These are phyloP conservation scores for Trichophyton schoenleinii DNA, from an alignment of 2,329 filamentous ascomycete species.

Conservation along the genomic window DNA sequence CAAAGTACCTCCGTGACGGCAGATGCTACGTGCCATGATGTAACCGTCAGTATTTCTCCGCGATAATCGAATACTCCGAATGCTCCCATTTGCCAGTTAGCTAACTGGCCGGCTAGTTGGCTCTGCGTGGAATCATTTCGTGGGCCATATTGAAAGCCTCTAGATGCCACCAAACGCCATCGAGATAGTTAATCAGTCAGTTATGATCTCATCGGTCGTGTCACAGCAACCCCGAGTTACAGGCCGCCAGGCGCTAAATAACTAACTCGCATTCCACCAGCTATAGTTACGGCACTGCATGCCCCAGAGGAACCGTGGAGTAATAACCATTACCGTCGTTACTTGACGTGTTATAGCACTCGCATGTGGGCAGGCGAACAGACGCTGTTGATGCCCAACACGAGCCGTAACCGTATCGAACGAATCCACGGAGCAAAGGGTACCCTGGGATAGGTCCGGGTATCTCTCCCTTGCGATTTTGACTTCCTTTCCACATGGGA, in stretches of 20 bases:
- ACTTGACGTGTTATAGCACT: not conserved
- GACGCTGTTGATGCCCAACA: not conserved
- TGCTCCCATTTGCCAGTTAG: not conserved
- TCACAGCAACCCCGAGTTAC: not conserved
- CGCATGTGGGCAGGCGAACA: not conserved
- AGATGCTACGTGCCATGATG: not conserved
- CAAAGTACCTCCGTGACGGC: not conserved
- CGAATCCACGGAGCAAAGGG: not conserved
- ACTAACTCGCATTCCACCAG: not conserved
- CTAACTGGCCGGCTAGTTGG: not conserved
- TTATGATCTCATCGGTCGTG: not conserved
- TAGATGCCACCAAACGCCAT: not conserved
- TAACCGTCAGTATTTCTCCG: not conserved
- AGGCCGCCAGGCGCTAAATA: not conserved
- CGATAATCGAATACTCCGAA: not conserved
- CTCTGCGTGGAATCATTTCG: not conserved
- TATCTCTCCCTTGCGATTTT: not conserved
- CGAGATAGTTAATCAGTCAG: too few species aligned
- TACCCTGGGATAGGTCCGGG: not conserved
- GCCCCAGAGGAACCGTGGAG: not conserved
- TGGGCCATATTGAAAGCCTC: not conserved
- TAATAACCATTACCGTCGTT: not conserved
- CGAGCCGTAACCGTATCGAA: not conserved
- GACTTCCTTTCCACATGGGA: not conserved
- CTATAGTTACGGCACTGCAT: not conserved